Evolutionary conservation across 1,139 yeast genomes (phyloP).

Genomic region (Candida dubliniensis): DNA sequence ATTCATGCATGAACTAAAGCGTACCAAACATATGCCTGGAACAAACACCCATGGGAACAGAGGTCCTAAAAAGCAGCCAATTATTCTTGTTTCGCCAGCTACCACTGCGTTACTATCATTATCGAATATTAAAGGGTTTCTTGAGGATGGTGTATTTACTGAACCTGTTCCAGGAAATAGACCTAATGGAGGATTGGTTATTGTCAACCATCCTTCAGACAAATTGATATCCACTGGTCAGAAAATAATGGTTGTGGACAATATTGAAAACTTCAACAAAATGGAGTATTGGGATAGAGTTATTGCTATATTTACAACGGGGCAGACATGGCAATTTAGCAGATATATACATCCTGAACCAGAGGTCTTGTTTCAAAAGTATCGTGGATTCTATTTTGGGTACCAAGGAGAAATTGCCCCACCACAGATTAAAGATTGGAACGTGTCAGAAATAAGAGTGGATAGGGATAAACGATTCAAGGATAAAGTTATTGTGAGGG

Average conservation of each 20-base stretch:
- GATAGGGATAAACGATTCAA: constrained; percentile 85
- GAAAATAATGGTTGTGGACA: constrained; percentile 79
- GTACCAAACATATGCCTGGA: constrained; percentile 28
- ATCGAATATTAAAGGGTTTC: constrained; percentile 76
- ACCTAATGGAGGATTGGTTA: constrained; percentile 45
- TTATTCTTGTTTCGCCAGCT: constrained; percentile 88
- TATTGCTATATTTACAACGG: constrained; percentile 92
- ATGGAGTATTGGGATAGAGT: constrained; percentile 98
- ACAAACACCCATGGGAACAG: constrained; percentile 6
- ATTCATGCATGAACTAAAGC: constrained; percentile 57
- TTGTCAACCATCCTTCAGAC: constrained; percentile 57
- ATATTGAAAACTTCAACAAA: constrained; percentile 83
- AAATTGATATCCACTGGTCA: constrained; percentile 54
- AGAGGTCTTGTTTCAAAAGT: constrained; percentile 73
- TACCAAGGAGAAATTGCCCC: constrained; percentile 84
- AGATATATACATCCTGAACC: constrained; percentile 85
- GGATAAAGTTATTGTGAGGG: constrained; percentile 83
- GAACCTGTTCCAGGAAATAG: constrained; percentile 52
- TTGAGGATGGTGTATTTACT: constrained; percentile 72
- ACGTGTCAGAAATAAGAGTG: constrained; percentile 71
- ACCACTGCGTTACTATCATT: constrained; percentile 86
- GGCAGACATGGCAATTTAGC: constrained; percentile 96
- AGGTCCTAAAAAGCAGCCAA: constrained; percentile 65
- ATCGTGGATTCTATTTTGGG: constrained; percentile 77
- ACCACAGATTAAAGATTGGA: constrained; percentile 77